Evolutionary conservation across 2,329 filamentous ascomycete genomes (phyloP).

Genomic region (Diaporthe australafricana): DNA sequence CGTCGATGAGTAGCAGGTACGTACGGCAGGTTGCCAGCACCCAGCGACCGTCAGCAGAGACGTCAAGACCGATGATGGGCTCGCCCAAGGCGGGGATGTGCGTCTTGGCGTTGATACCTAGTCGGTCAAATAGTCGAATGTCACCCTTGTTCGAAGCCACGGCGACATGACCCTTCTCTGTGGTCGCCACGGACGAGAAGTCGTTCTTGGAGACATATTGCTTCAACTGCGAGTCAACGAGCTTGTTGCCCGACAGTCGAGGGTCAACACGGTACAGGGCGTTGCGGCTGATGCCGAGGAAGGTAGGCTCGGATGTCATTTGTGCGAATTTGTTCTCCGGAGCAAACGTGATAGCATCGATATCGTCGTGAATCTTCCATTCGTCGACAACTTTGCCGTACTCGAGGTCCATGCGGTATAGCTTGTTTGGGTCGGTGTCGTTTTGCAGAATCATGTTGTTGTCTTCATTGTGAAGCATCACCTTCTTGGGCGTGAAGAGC

Average conservation of each 20-base stretch:
- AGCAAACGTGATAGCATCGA: slow-evolving; percentile 89
- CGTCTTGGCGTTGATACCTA: slow-evolving; percentile 98
- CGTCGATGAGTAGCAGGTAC: slow-evolving; percentile 93
- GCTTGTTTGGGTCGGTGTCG: slow-evolving; percentile 82
- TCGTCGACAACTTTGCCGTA: slow-evolving; percentile 98
- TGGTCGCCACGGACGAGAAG: slow-evolving; percentile 94
- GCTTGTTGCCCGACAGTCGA: slow-evolving; percentile 87
- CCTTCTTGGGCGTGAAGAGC: slow-evolving; percentile 93
- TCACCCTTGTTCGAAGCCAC: slow-evolving; percentile 98
- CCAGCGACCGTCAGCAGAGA: slow-evolving; percentile 96
- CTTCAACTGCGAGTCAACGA: slow-evolving; percentile 93
- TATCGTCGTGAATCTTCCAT: slow-evolving; percentile 98
- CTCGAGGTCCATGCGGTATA: slow-evolving; percentile 98
- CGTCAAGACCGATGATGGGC: slow-evolving; percentile 92
- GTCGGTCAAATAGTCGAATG: slow-evolving; percentile 92
- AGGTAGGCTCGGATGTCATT: slow-evolving; percentile 95
- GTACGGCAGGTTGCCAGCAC: slow-evolving; percentile 93
- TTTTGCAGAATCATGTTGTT: slow-evolving; percentile 91
- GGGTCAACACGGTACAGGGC: slow-evolving; percentile 95
- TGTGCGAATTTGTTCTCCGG: slow-evolving; percentile 98
- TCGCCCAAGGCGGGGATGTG: slow-evolving; percentile 96
- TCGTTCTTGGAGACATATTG: slow-evolving; percentile 98
- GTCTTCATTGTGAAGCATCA: slow-evolving; percentile 95
- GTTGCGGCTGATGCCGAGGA: slow-evolving; percentile 92
- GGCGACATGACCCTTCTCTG: slow-evolving; percentile 95